A percentile compares a stretch with the other conserved stretches of the same genome.
Evolutionary conservation across 805 yeast genomes (phyloP).

Genomic region (Starmera amethionina): DNA sequence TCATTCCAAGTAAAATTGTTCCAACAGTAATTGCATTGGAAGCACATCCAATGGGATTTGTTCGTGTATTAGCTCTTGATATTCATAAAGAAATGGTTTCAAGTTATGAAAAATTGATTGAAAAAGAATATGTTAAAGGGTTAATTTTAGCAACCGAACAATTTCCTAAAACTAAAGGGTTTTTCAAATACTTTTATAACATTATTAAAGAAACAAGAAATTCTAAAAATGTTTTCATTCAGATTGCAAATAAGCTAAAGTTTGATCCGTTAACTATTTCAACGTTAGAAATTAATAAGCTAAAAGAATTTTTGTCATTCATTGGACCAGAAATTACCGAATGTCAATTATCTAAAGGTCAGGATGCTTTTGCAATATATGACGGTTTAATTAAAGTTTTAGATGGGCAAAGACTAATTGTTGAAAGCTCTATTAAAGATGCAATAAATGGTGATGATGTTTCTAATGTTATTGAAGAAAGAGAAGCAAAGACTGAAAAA

Average conservation of each 20-base stretch:
- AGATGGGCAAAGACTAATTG: neutral
- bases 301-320: neutral
- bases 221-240: slow-evolving; percentile 29
- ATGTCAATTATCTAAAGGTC: neutral
- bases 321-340: neutral
- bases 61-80: slow-evolving; percentile 38
- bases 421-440: neutral
- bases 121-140: slow-evolving; percentile 55
- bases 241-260: slow-evolving; percentile 18
- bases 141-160: slow-evolving; percentile 35
- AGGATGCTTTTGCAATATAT: neutral
- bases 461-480: neutral
- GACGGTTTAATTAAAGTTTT: neutral
- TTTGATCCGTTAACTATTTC: neutral
- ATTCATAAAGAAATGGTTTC: slow-evolving; percentile 48
- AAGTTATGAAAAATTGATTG: slow-evolving; percentile 65
- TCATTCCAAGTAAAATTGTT: slow-evolving; percentile 62
- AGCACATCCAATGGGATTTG: slow-evolving; percentile 34
- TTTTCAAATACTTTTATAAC: slow-evolving; percentile 31
- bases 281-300: neutral
- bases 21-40: slow-evolving; percentile 65
- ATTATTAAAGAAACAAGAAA: slow-evolving; percentile 31
- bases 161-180: slow-evolving; percentile 18
- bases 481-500: neutral
- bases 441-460: neutral